Evolutionary conservation across 148 eudicot species (phyloP).

Genomic region (Pharnaceum exiguum): DNA sequence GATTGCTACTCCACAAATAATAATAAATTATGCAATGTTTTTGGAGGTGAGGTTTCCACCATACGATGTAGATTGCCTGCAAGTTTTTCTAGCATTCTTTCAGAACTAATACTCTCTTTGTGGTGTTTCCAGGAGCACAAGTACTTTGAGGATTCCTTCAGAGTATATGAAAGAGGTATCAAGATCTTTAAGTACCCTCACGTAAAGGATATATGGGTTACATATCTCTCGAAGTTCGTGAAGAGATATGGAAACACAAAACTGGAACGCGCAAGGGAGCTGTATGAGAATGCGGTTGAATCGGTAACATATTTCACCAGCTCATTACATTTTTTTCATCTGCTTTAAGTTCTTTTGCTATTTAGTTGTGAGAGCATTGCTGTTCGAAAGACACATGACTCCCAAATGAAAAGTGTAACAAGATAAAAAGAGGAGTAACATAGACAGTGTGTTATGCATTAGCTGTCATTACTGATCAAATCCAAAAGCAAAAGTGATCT

Average conservation of each 20-base stretch:
- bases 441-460: no score
- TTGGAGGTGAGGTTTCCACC: conserved; percentile 49
- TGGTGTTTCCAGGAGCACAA: conserved; percentile 57
- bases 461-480: no score
- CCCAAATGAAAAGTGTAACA: no score
- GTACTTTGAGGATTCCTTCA: conserved; percentile 95
- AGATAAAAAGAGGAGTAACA: no score
- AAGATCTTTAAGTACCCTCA: conserved; percentile 96
- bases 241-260: conserved; percentile 77
- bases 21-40: conserved; percentile 86
- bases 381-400: no score
- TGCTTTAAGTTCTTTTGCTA: no score
- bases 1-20: conserved; percentile 94
- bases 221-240: conserved; percentile 88
- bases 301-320: no score
- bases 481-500: no score
- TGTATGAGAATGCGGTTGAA: conserved; percentile 92
- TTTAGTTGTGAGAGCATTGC: no score
- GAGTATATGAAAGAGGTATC: conserved; percentile 94
- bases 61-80: neutral
- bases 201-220: conserved; percentile 93
- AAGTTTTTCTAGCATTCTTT: neutral
- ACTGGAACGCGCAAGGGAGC: conserved; percentile 83
- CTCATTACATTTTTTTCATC: no score
- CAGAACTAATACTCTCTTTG: conserved; percentile 7